These are phyloP conservation scores for Heliophila coronopifolia DNA, from an alignment of 441 rosid genomes.

Conservation along the genomic window DNA sequence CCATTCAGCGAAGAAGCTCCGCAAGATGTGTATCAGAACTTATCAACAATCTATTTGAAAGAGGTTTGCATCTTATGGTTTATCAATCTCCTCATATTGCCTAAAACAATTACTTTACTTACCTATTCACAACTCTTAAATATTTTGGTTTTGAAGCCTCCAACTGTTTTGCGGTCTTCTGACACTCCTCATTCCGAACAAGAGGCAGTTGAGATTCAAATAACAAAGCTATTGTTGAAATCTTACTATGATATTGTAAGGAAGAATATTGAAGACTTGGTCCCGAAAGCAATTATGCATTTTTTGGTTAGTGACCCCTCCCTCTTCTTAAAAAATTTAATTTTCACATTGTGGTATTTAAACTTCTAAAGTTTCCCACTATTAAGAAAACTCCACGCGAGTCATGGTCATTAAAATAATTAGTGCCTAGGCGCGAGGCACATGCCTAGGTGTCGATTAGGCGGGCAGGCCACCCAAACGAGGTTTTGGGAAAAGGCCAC, in stretches of 20 bases:
- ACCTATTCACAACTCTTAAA: neutral
- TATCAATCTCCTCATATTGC: neutral
- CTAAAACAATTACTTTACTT: constrained; percentile 1
- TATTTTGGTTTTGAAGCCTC: constrained; percentile 54
- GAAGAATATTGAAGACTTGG: constrained; percentile 76
- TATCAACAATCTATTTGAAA: constrained; percentile 66
- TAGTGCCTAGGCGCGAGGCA: no score
- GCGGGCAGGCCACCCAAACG: no score
- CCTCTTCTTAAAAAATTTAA: no score
- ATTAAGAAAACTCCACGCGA: no score
- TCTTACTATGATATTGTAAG: constrained; percentile 91
- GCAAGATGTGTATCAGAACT: constrained; percentile 40
- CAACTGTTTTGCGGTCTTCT: constrained; percentile 64
- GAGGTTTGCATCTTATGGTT: constrained; percentile 45
- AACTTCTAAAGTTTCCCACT: no score
- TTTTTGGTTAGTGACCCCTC: constrained; percentile 45
- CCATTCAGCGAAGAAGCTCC: constrained; percentile 44
- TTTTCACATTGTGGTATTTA: no score
- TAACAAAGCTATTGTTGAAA: constrained; percentile 68
- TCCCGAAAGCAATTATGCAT: constrained; percentile 95
- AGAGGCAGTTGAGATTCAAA: constrained; percentile 66
- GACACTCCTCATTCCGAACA: constrained; percentile 69
- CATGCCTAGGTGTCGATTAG: no score
- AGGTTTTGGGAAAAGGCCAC: no score
- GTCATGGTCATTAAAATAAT: no score